A percentile compares a stretch with the other conserved stretches of the same genome.
Evolutionary conservation across 2,329 filamentous ascomycete genomes (phyloP).

Genomic region (Paramyrothecium sp.): DNA sequence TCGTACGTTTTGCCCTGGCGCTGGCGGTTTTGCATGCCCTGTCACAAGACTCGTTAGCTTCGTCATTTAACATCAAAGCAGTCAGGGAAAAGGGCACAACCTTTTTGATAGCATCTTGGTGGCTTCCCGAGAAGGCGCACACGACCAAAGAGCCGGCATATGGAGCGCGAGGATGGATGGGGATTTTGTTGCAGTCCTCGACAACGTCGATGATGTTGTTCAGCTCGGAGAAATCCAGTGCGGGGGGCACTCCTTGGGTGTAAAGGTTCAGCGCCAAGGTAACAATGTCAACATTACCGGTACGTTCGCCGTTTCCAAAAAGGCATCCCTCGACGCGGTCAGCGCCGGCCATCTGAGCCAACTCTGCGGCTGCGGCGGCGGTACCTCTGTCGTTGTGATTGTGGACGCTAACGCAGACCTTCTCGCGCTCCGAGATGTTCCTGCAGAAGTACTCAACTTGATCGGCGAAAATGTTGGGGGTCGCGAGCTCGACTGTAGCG

Average conservation of each 20-base stretch:
- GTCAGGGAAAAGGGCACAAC: constrained; percentile 40
- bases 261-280: constrained; percentile 92
- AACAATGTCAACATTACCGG: constrained; percentile 92
- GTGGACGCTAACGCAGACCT: constrained; percentile 78
- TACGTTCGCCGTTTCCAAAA: constrained; percentile 90
- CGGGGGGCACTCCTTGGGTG: constrained; percentile 83
- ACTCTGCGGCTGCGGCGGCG: constrained; percentile 82
- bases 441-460: constrained; percentile 95
- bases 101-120: constrained; percentile 97
- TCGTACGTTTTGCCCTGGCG: constrained; percentile 56
- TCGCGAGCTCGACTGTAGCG: constrained; percentile 92
- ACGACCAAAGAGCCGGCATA: constrained; percentile 92
- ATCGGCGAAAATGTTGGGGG: constrained; percentile 93
- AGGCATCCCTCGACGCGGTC: constrained; percentile 92
- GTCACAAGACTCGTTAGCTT: too few relatives aligned
- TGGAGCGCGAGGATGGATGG: constrained; percentile 83
- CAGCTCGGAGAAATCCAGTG: constrained; percentile 90
- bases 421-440: constrained; percentile 80
- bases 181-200: constrained; percentile 92
- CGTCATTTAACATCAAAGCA: too few relatives aligned
- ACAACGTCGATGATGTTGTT: constrained; percentile 83
- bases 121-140: constrained; percentile 85
- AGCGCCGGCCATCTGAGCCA: constrained; percentile 95
- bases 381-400: constrained; percentile 88
- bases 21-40: constrained; percentile 62